These are phyloP conservation scores for Kregervanrija pseudodelftensis DNA, from an alignment of 805 yeast species.

Conservation along the genomic window DNA sequence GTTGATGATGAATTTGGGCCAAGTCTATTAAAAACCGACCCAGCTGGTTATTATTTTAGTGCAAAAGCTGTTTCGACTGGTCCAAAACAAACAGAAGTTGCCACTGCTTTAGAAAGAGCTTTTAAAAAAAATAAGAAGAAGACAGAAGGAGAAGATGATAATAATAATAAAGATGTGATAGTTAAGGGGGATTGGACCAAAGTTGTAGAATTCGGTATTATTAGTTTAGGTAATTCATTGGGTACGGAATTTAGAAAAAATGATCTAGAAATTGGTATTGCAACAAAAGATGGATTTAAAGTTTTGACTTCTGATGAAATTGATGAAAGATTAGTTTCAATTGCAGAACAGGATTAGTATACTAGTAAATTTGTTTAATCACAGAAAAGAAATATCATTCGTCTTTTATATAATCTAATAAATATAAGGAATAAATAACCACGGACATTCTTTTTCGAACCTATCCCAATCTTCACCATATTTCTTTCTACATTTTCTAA, in stretches of 20 bases:
- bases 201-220: slow-evolving; percentile 84
- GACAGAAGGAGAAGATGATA: slow-evolving; percentile 3
- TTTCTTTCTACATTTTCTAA: slow-evolving; percentile 73
- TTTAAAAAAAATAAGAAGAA: slow-evolving; percentile 52
- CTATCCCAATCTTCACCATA: slow-evolving; percentile 93
- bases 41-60: slow-evolving; percentile 92
- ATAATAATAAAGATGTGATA: slow-evolving; percentile 33
- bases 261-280: slow-evolving; percentile 91
- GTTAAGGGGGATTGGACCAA: slow-evolving; percentile 81
- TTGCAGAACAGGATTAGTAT: slow-evolving; percentile 87
- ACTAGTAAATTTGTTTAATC: too few species aligned
- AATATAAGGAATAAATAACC: slow-evolving; percentile 82
- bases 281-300: slow-evolving; percentile 63
- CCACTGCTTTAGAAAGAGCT: slow-evolving; percentile 82
- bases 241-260: slow-evolving; percentile 92
- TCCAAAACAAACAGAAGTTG: slow-evolving; percentile 94
- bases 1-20: slow-evolving; percentile 91
- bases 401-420: slow-evolving; percentile 31
- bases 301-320: slow-evolving; percentile 77
- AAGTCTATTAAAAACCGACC: slow-evolving; percentile 85
- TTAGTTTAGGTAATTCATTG: slow-evolving; percentile 76
- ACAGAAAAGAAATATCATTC: too few species aligned
- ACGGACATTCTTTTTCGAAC: slow-evolving; percentile 84
- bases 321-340: slow-evolving; percentile 87
- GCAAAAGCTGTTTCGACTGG: slow-evolving; percentile 92